These are phyloP conservation scores for Leucaena leucocephala DNA, from an alignment of 306 rosid species.

Conservation along the genomic window DNA sequence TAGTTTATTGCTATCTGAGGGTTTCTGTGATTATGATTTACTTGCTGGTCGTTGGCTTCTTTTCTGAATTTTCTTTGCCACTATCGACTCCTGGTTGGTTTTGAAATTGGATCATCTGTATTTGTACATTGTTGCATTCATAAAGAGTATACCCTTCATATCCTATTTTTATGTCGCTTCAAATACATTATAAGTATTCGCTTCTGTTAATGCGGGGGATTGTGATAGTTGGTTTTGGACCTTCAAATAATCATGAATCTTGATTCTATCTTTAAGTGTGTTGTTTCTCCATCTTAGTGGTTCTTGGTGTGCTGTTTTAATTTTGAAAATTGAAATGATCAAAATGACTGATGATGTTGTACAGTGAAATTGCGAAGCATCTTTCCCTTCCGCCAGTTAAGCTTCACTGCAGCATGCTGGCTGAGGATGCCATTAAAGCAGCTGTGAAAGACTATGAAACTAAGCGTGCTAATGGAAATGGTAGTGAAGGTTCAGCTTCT, in stretches of 20 bases:
- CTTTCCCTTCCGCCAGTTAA: constrained; percentile 97
- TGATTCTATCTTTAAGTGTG: not conserved
- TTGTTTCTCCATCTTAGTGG: not conserved
- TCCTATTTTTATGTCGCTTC: not conserved
- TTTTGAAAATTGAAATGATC: constrained; percentile 12
- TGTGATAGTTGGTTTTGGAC: not conserved
- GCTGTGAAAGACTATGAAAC: constrained; percentile 90
- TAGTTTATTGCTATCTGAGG: not conserved
- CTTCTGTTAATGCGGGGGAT: not conserved
- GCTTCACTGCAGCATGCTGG: constrained; percentile 99
- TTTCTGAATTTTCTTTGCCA: not conserved
- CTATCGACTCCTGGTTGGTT: constrained; percentile 17
- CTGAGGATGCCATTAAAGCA: constrained; percentile 99
- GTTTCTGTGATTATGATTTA: constrained; percentile 11
- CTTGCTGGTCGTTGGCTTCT: not conserved
- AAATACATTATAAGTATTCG: not conserved
- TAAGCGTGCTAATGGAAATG: constrained; percentile 47
- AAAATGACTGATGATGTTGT: constrained; percentile 22
- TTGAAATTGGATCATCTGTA: not conserved
- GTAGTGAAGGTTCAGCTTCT: constrained; percentile 34
- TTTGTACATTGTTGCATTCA: not conserved
- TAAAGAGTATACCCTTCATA: not conserved
- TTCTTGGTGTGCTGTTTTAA: not conserved
- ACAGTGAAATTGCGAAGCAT: constrained; percentile 96
- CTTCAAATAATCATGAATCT: not conserved